These are phyloP conservation scores for Wallemia mellicola DNA, from an alignment of 1,284 basidiomycete species.

Conservation along the genomic window DNA sequence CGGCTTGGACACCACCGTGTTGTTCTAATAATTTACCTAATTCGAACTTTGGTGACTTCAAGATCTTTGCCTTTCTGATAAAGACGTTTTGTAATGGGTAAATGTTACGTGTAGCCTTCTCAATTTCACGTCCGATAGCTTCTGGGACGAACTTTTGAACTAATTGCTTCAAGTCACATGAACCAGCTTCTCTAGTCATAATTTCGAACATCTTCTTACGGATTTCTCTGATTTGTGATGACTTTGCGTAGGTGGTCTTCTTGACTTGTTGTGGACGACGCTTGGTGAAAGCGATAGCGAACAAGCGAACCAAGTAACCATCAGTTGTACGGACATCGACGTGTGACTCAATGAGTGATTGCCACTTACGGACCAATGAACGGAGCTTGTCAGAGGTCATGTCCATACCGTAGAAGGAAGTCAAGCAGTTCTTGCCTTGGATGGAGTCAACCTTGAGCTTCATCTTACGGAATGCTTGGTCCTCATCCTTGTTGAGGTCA, in stretches of 20 bases:
- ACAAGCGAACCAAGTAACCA: constrained; percentile 95
- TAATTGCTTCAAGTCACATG: constrained; percentile 89
- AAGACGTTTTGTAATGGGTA: constrained; percentile 97
- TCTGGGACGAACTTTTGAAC: constrained; percentile 98
- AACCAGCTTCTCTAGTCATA: constrained; percentile 83
- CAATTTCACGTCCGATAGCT: constrained; percentile 96
- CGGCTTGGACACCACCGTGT: constrained; percentile 31
- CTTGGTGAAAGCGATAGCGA: constrained; percentile 98
- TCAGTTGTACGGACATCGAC: constrained; percentile 98
- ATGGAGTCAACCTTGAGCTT: constrained; percentile 92
- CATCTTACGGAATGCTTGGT: constrained; percentile 98
- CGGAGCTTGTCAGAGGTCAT: constrained; percentile 99
- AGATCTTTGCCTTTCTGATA: constrained; percentile 88
- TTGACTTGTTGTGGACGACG: constrained; percentile 84
- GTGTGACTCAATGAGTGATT: constrained; percentile 92
- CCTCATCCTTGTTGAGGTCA: constrained; percentile 98
- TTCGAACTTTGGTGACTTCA: constrained; percentile 94
- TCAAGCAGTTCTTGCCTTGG: constrained; percentile 96
- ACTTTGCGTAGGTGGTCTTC: constrained; percentile 97
- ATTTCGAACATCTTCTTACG: constrained; percentile 99
- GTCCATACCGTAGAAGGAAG: constrained; percentile 99
- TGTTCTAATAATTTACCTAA: constrained; percentile 78
- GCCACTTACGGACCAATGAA: constrained; percentile 99
- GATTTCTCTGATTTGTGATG: constrained; percentile 85
- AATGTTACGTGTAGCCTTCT: constrained; percentile 87